phyloP scores from a whole-genome alignment of 176 grass and related monocot genomes.

The Triticum timopheevii region DNA sequence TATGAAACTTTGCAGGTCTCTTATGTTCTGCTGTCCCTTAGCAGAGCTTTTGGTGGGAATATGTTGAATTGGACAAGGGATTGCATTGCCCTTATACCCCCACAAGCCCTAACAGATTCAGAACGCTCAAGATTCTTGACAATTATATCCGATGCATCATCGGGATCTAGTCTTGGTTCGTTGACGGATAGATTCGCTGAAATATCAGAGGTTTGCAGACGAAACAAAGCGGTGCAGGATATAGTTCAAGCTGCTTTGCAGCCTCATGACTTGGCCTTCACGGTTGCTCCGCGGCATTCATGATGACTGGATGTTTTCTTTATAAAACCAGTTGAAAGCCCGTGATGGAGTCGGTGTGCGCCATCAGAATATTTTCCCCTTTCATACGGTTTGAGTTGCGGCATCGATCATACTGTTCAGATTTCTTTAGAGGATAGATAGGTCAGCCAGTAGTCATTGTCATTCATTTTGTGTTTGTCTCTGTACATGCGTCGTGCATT shows the following conservation, averaged over 20 bases:
- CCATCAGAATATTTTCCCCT: constrained; percentile 20
- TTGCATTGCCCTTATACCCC: constrained; percentile 71
- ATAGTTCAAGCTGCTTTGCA: constrained; percentile 86
- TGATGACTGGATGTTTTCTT: constrained; percentile 1
- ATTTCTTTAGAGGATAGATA: constrained; percentile 60
- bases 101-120: constrained; percentile 77
- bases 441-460: constrained; percentile 38
- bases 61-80: constrained; percentile 82
- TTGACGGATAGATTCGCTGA: constrained; percentile 62
- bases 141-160: constrained; percentile 78
- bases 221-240: constrained; percentile 86
- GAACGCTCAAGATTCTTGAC: constrained; percentile 73
- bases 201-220: constrained; percentile 87
- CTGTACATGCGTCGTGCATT: constrained; percentile 48
- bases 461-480: constrained; percentile 33
- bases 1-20: constrained; percentile 57
- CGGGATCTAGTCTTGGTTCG: constrained; percentile 51
- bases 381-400: constrained; percentile 50
- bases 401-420: constrained; percentile 34
- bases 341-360: background rate
- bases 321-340: constrained; percentile 3
- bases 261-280: constrained; percentile 77
- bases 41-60: constrained; percentile 67
- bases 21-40: constrained; percentile 84
- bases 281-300: constrained; percentile 23